Evolutionary conservation across 108 stramenopile species (phyloP), one percentile per base, ranked within the genome.

Genomic region (Licmophora abbreviata): DNA sequence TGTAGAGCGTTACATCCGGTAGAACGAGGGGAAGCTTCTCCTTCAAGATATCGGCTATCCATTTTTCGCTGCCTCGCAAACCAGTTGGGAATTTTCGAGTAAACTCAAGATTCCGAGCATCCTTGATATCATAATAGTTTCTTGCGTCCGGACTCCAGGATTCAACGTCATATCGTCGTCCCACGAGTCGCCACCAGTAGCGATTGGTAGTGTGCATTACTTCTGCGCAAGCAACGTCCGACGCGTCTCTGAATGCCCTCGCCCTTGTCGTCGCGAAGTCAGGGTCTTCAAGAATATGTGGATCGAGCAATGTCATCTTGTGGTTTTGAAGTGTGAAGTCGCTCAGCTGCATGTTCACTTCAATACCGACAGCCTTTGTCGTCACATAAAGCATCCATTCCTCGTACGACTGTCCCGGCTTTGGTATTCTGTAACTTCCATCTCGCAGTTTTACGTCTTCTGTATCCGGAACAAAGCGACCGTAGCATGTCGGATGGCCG

Each of bases 311-410:
- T 34, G 88, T 82, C 92, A 97, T 95, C 52, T 95, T 92, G 77
- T 97, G 97, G 55, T 95, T 94, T 55, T 97, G 95, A 26, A 99
- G 71, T 2, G 97, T 97, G 64, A 97, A 97, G 64, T 99, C 97
- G 43, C 94, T 93, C 12, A 97, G 79, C 59, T 98, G 97, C 15
- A 94, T 61, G 59, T 95, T 94, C 35, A 95, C 85, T 63, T 97
- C 95, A 44, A 95, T 98, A 12, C 94, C 95, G n/a, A 95, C 95
- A 37, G 86, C 85, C 58, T 90, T 91, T 12, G 96, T 99, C 37
- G 97, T 98, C 7, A 93, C 93, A 43, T 83, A 81, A 15, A 97
- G 68, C 85, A 99, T 93, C 93, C 95, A 99, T 25, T 94, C 88
- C 54, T 97, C 96, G 58, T 93, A 99, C 18, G 70, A 75, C 53